phyloP scores from a whole-genome alignment of 768 basidiomycete genomes.

The Agaricus subrufescens region DNA sequence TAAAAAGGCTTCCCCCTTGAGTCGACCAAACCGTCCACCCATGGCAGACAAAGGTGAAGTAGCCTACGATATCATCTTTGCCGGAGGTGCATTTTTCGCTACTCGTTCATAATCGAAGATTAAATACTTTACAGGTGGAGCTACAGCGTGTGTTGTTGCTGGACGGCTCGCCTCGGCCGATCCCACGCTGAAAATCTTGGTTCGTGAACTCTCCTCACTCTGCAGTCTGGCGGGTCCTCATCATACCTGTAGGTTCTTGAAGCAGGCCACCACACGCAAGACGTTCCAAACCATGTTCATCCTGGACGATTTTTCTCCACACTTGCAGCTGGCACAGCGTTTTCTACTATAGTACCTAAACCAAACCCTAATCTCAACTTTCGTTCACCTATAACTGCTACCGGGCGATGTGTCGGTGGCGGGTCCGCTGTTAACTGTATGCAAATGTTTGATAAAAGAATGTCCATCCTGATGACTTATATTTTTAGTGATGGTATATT shows the following conservation, averaged over 20 bases:
- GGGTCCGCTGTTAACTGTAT: conserved; percentile 60
- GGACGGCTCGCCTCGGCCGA: conserved; percentile 51
- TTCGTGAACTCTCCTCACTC: conserved; percentile 14
- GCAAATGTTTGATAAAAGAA: conserved; percentile 4
- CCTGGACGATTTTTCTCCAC: conserved; percentile 48
- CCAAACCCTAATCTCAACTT: conserved; percentile 35
- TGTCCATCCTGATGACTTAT: not conserved
- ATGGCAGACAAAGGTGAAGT: too few relatives aligned
- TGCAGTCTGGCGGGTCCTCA: not conserved
- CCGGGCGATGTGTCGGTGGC: conserved; percentile 54
- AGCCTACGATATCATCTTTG: conserved; percentile 46
- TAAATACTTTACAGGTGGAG: conserved; percentile 33
- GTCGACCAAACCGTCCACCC: too few relatives aligned
- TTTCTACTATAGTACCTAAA: conserved; percentile 42
- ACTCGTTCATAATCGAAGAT: not conserved
- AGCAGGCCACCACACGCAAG: conserved; percentile 46
- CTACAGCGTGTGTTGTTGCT: conserved; percentile 51
- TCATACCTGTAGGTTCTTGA: conserved; percentile 40
- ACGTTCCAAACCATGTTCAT: conserved; percentile 43
- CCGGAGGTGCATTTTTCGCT: conserved; percentile 38
- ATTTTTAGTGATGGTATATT: conserved; percentile 45
- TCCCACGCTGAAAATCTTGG: conserved; percentile 51
- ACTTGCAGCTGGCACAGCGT: conserved; percentile 31
- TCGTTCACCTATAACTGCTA: conserved; percentile 37
- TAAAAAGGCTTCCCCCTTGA: too few relatives aligned